A percentile compares a stretch with the other conserved stretches of the same genome.
phyloP scores from a whole-genome alignment of 768 basidiomycete genomes.

The Amanita thiersii region DNA sequence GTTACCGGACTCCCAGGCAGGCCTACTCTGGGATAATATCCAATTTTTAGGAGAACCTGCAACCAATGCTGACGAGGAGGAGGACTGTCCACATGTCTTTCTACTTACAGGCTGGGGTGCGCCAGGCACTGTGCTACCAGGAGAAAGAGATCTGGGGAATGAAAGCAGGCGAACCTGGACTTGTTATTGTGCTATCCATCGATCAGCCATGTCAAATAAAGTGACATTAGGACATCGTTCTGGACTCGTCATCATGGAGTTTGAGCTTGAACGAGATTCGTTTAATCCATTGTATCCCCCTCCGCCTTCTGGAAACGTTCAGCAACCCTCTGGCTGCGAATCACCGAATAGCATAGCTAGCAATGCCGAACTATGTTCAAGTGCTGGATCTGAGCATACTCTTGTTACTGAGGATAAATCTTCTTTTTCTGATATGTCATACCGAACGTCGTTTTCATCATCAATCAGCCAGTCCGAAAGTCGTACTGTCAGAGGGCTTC shows the following conservation, averaged over 20 bases:
- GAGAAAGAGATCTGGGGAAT: conserved; percentile 19
- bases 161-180: conserved; percentile 42
- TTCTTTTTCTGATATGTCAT: background rate
- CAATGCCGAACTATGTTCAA: background rate
- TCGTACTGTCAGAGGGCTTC: no score
- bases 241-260: conserved; percentile 61
- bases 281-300: conserved; percentile 66
- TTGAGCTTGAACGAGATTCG: conserved; percentile 66
- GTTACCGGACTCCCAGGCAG: conserved; percentile 57
- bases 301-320: background rate
- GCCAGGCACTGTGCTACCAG: conserved; percentile 38
- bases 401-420: background rate
- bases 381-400: background rate
- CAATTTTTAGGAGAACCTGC: conserved; percentile 52
- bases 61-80: conserved; percentile 32
- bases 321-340: conserved; percentile 1
- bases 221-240: conserved; percentile 9
- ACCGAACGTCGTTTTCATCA: background rate
- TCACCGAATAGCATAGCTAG: background rate
- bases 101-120: conserved; percentile 63
- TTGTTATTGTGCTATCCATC: conserved; percentile 64
- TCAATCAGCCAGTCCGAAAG: no score
- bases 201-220: conserved; percentile 21
- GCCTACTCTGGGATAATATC: conserved; percentile 65
- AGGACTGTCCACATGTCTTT: conserved; percentile 51